Evolutionary conservation across 139 green algal genomes (phyloP), one percentile per base, ranked within the genome.

Genomic region (Spirogloea muscicola): DNA sequence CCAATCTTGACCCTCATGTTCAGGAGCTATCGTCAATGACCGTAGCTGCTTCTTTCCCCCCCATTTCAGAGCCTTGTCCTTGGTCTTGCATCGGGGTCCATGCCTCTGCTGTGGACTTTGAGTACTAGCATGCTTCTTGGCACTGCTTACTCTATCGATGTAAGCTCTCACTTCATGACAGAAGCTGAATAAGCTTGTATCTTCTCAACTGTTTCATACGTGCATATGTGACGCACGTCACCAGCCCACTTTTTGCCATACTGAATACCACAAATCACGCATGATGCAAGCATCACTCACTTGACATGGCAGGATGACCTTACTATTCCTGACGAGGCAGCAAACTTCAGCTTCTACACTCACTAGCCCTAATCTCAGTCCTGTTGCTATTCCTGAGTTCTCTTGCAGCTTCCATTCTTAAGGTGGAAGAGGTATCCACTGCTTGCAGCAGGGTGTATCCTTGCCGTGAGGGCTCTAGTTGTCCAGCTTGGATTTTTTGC

Each of bases 371-470:
- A n/a, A n/a, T n/a, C n/a, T n/a, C n/a, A n/a, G n/a, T 52, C 44
- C 13, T 52, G 44, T 52, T 52, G 13, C 5, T 3, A 16, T 16
- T 52, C 16, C 13, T 52, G 13, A 21, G 21, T 57, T n/a, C 55
- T 2, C 52, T 9, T 69, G 59, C 72, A 80, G 72, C 64, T 96
- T 16, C 91, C 92, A 0, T 88, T 94, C 33, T 86, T 98, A 74
- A 70, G 93, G 1, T 98, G 91, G 92, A 98, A 98, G 86, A 78
- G 87, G 2, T 90, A 86, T 13, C 92, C 93, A 1, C 51, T 95
- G 39, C 72, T 91, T 42, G 91, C 92, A 3, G 90, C 91, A 0
- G 64, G 49, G 2, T 96, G 91, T 84, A 96, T 97, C 48, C 75
- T 96, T 29, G 74, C 84, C 6, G 89, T 73, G 9, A 34, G 69